phyloP scores from a whole-genome alignment of 169 alveolate genomes.

The Cryptosporidium xiaoi region DNA sequence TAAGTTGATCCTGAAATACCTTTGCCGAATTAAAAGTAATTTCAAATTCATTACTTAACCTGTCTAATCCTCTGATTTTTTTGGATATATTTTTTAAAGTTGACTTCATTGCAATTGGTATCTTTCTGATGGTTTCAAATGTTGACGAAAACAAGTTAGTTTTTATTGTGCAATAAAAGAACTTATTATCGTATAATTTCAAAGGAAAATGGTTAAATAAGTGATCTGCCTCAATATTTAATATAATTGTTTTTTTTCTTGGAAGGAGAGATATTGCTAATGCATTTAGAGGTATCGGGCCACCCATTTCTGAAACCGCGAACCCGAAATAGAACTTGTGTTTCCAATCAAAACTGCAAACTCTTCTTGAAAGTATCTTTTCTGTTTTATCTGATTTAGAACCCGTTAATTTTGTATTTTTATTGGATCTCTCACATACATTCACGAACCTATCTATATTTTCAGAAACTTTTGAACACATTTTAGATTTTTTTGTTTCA shows the following conservation, averaged over 20 bases:
- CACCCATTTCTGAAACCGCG: slow-evolving; percentile 7
- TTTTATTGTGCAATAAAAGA: slow-evolving; percentile 60
- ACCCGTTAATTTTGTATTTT: not conserved
- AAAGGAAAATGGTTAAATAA: slow-evolving; percentile 26
- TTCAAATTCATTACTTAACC: not conserved
- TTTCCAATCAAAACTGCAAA: slow-evolving; percentile 56
- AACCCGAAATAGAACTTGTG: slow-evolving; percentile 58
- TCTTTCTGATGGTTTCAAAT: slow-evolving; percentile 51
- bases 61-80: not conserved
- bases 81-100: slow-evolving; percentile 15
- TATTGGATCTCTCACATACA: slow-evolving; percentile 24
- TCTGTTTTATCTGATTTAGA: not conserved
- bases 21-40: slow-evolving; percentile 13
- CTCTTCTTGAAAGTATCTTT: not conserved
- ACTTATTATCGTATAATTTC: slow-evolving; percentile 23
- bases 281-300: slow-evolving; percentile 61
- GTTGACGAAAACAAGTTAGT: slow-evolving; percentile 53
- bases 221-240: slow-evolving; percentile 54
- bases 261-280: slow-evolving; percentile 36
- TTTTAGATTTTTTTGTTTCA: slow-evolving; percentile 15
- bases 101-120: slow-evolving; percentile 35
- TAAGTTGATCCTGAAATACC: slow-evolving; percentile 30
- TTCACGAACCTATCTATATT: not conserved
- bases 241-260: slow-evolving; percentile 52
- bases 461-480: slow-evolving; percentile 34